Base-by-base conservation (phyloP, 345 rosid genomes). In the Boechera retrofracta region DNA sequence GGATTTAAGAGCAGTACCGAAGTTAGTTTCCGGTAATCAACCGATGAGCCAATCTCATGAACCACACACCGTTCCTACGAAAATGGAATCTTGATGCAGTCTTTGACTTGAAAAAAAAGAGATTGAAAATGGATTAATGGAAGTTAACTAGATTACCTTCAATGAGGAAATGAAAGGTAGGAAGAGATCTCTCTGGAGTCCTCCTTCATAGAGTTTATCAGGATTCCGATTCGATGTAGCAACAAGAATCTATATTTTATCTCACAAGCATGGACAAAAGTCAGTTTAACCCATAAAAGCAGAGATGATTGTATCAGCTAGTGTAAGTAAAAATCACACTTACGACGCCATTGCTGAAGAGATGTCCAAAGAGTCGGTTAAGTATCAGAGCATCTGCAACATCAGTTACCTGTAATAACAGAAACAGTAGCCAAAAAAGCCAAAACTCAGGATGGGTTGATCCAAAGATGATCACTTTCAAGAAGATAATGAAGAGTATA, bases 371-470 rank as follows among this genome's bases (percentile, higher is more conserved):
- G 41, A 95, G 93, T 52, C 99, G 87, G 72, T 95, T 91, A 44
- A 93, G 86, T 72, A 95, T 95, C 82, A 95, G 79, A 69, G 99
- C 99, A 86, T 95, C 99, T 69, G 98, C 99, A 73, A 95, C 99
- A 73, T 95, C 99, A 85, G 81, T 92, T 66, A 95, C 99, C 99
- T 95, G 35, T 47, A 12, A 28, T 13, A 78, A 63, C 26, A 62
- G 38, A 67, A 77, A 35, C 26, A 44, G 1, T 71, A 64, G 48
- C 61, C 49, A 16, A 21, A 65, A 44, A 32, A 16, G 48, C 33
- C 10, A 39, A 66, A 48, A 38, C 45, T 68, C 68, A 83, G 57
- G 81, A 72, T 52, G 54, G 12, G 64, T 66, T 48, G 5, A 64
- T 12, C 29, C 42, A 65, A 49, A 49, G 77, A 69, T 32, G 32